These are phyloP conservation scores for Hanseniaspora taiwanica DNA, from an alignment of 805 yeast genomes.

Conservation along the genomic window DNA sequence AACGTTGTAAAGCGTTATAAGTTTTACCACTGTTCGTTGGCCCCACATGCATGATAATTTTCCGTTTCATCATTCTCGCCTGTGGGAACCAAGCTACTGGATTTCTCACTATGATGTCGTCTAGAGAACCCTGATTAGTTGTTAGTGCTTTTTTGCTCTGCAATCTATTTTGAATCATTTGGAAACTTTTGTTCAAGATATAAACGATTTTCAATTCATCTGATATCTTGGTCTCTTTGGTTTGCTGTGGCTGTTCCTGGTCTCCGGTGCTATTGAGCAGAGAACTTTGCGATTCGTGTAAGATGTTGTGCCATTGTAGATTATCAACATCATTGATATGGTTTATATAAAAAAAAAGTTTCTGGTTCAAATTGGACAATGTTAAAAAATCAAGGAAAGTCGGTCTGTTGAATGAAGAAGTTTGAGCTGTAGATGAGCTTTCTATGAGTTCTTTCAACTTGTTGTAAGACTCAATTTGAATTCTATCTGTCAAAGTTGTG, in stretches of 20 bases:
- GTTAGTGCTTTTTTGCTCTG: neutral
- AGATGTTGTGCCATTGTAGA: neutral
- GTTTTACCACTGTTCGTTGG: slow-evolving; percentile 98
- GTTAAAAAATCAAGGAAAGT: neutral
- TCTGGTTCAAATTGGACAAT: neutral
- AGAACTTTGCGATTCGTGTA: neutral
- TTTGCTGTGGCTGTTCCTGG: too few species aligned
- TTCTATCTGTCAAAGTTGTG: neutral
- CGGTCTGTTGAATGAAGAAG: neutral
- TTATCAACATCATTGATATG: neutral
- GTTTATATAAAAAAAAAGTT: neutral
- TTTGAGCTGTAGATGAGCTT: neutral
- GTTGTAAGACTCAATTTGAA: neutral
- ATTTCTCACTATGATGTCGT: slow-evolving; percentile 14
- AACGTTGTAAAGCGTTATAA: slow-evolving; percentile 58
- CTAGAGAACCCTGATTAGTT: neutral
- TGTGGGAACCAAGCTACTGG: slow-evolving; percentile 77
- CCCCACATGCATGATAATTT: slow-evolving; percentile 86
- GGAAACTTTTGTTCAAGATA: neutral
- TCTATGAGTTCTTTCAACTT: neutral
- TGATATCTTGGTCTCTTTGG: neutral
- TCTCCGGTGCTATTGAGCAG: too few species aligned
- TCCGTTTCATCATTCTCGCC: slow-evolving; percentile 68
- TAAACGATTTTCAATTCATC: neutral
- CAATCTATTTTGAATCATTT: neutral